Base-by-base conservation (phyloP, 192 early-diverging fungal species). In the Coemansia asiatica region DNA sequence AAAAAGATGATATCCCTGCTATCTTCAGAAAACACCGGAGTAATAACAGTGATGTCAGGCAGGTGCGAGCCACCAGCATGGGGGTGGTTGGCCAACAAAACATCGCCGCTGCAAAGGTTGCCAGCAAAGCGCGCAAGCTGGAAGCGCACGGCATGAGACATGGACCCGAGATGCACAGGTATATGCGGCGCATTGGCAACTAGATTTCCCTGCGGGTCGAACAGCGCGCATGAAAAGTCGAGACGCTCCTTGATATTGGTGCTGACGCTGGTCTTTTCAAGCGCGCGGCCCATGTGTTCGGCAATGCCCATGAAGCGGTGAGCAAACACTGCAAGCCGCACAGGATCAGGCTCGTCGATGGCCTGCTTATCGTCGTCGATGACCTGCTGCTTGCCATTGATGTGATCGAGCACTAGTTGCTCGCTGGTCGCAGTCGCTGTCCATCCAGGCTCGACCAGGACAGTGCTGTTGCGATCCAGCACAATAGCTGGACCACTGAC, bases 171-270 rank as follows among this genome's bases (percentile, higher is more conserved):
- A 74, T 98, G 97, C 2, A 98, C 95, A 10, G 92, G 91, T 33
- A 94, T 94, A 62, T 94, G 93, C 13, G 93, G 93, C 4, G 92
- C 89, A 54, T 94, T 96, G 12, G 93, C 92, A 0, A 94, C 90
- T 31, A 96, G 74, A 8, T 90, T 90, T 6, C 92, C 93, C 29
- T 89, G 87, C 0, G 91, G 88, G 23, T 92, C 94, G 87, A 98
- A 98, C 33, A 98, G 71, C 2, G 94, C 97, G 69, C 97, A 98
- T 2, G 92, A 94, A 74, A 98, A 98, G 72, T 98, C 97, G 31
- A 98, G 82, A 12, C 97, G 89, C 75, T 98, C 97, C 65, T 98
- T 98, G 72, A 98, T 98, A 61, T 98, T 98, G 23, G 97, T 97
- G 38, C 90, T 92, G 47, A 97, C 91, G 23, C 94, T 84, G 2